Evolutionary conservation across 495 filamentous ascomycete genomes (phyloP).

Genomic region (Aspergillus bertholletiae): DNA sequence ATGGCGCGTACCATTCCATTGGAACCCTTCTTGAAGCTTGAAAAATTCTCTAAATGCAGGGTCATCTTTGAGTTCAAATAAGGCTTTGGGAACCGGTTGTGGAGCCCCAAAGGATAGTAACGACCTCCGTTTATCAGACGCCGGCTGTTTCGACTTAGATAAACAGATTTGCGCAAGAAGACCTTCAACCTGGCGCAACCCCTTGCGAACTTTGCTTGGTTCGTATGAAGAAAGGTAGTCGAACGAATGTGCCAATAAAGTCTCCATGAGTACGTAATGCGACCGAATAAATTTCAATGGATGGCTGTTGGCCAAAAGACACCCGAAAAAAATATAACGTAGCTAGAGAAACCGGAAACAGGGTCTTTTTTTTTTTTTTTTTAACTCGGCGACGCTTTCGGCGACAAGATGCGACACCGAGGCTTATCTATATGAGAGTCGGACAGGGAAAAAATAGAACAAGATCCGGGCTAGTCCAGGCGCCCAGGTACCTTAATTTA

Average conservation of each 20-base stretch:
- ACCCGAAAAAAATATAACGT: no score
- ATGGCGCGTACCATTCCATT: constrained; percentile 75
- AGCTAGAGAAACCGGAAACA: no score
- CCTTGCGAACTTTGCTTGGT: constrained; percentile 82
- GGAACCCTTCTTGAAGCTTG: constrained; percentile 92
- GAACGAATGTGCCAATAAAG: constrained; percentile 87
- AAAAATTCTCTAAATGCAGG: constrained; percentile 95
- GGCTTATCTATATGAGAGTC: constrained; percentile 14
- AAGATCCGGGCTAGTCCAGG: constrained; percentile 5
- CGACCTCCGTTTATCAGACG: constrained; percentile 42
- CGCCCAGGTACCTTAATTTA: constrained; percentile 6
- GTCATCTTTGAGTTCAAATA: constrained; percentile 71
- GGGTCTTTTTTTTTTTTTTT: no score
- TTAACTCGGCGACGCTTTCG: constrained; percentile 8
- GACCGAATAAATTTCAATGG: constrained; percentile 5
- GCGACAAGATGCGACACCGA: constrained; percentile 9
- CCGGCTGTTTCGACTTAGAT: constrained; percentile 48
- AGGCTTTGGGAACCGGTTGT: constrained; percentile 55
- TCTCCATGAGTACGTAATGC: constrained; percentile 63
- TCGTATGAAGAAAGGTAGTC: constrained; percentile 96
- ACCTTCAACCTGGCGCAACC: constrained; percentile 91
- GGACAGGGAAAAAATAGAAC: constrained; percentile 3
- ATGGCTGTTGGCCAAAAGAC: constrained; percentile 1
- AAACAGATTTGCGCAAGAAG: constrained; percentile 95
- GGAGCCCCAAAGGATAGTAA: constrained; percentile 30